Evolutionary conservation across 352 stramenopile genomes (phyloP).

Genomic region (Elongisporangium prolatum): DNA sequence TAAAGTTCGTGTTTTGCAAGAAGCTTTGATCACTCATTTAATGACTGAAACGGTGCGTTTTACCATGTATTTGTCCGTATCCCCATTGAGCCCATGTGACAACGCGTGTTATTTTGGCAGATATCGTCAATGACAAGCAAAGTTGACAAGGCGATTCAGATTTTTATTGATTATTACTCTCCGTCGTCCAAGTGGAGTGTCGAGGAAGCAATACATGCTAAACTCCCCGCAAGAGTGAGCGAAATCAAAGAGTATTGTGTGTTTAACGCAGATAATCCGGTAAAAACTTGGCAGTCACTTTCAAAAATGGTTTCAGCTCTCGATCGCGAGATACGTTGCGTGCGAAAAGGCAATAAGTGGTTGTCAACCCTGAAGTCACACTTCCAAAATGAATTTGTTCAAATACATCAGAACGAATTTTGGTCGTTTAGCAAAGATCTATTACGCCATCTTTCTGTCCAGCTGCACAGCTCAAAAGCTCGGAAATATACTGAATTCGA

Average conservation of each 20-base stretch:
- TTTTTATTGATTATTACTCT: conserved; percentile 8
- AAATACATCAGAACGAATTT: conserved; percentile 8
- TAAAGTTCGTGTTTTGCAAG: conserved; percentile 6
- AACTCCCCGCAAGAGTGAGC: not conserved
- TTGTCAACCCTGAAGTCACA: conserved; percentile 13
- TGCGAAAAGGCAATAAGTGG: conserved; percentile 5
- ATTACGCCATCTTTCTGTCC: conserved; percentile 5
- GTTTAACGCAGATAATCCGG: conserved; percentile 2
- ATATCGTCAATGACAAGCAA: not conserved
- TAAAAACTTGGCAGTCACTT: conserved; percentile 9
- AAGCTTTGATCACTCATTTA: conserved; percentile 7
- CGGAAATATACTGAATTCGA: conserved; percentile 12
- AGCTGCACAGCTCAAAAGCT: conserved; percentile 1
- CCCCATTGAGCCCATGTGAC: not conserved
- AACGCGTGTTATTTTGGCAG: not conserved
- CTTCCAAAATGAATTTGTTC: conserved; percentile 18
- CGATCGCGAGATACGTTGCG: conserved; percentile 2
- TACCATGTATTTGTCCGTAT: not conserved
- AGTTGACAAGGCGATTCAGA: not conserved
- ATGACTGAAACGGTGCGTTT: conserved; percentile 8
- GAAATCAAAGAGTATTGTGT: conserved; percentile 12
- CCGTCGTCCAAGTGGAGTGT: not conserved
- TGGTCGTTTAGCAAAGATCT: conserved; percentile 4
- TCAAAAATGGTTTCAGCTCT: conserved; percentile 7
- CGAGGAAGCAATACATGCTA: not conserved